Base-by-base conservation (phyloP, 805 yeast species). In the Lachancea kluyveri region DNA sequence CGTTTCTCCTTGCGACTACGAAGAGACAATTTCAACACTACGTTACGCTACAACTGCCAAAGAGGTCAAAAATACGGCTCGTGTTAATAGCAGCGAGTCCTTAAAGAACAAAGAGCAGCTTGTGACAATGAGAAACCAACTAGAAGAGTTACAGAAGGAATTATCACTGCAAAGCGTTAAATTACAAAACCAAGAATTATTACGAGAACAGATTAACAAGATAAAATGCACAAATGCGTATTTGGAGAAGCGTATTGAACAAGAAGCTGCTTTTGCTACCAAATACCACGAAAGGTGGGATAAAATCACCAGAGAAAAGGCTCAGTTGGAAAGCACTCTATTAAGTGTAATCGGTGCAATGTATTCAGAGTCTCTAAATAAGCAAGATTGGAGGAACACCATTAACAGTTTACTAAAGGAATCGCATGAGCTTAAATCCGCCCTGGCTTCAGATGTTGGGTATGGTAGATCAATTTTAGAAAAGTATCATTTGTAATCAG, bases 31-130 rank as follows among this genome's bases (percentile, higher is more conserved):
- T 43, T 79, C 83, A 24, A 84, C 94, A 0, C 59, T 84, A 36
- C 64, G 87, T 39, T 84, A 84, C 52, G 94, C 94, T 1, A 79
- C 75, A 13, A 74, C 79, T 36, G 90, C 86, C 3, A 80, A 82
- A 50, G 64, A 65, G 42, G 81, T 84, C 42, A 70, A 69, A 34
- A 78, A 84, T 20, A 57, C 58, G 12, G 94, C 90, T 0, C 29
- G 15, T 9, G n/a, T 33, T 9, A 33, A 33, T 14, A 8, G 32
- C 6, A 15, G 24, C 16, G 37, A 33, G 20, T 5, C 30, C 7
- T 16, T 32, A 46, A 60, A 30, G 43, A 62, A 8, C 8, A 33
- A 19, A 15, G 35, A 39, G 19, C 54, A 59, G 8, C 52, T 54
- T 3, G 60, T 55, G 4, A 64, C 65, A 12, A 48, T 69, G 33